Percentiles rank a stretch among this genome's conserved stretches.
Evolutionary conservation across 2,329 filamentous ascomycete species (phyloP).

Genomic region (Dichotomopilus funicola): DNA sequence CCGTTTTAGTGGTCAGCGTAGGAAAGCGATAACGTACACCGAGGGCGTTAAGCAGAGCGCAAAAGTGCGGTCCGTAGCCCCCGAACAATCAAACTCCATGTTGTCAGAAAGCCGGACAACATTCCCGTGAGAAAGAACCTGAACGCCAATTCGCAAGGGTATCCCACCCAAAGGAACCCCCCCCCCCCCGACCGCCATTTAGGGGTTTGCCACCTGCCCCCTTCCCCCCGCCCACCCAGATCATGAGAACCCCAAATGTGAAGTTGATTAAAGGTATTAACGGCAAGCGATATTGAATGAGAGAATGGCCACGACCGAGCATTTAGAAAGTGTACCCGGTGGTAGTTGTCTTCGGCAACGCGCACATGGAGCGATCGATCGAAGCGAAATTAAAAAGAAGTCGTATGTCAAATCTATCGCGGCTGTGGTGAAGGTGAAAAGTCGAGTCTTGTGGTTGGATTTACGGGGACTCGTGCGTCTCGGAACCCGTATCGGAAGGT

Average conservation of each 20-base stretch:
- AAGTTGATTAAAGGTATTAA: conserved; percentile 4
- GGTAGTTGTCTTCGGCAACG: background rate
- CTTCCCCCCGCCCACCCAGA: background rate
- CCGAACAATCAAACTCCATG: background rate
- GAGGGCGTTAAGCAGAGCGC: conserved; percentile 15
- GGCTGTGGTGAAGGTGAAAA: conserved; percentile 11
- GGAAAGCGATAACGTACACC: conserved; percentile 10
- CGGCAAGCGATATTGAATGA: background rate
- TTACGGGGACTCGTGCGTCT: conserved; percentile 56
- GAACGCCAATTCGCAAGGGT: conserved; percentile 22
- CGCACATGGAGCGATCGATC: conserved; percentile 21
- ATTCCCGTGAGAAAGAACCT: conserved; percentile 4
- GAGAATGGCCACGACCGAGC: background rate
- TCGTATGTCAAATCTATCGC: conserved; percentile 22
- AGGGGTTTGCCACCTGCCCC: background rate
- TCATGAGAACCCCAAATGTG: background rate
- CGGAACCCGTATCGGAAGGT: conserved; percentile 56
- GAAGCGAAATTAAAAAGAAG: conserved; percentile 22
- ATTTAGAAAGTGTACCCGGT: background rate
- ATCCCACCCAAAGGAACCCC: conserved; percentile 16
- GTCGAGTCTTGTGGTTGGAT: background rate
- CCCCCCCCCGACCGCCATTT: conserved; percentile 3
- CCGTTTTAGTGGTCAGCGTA: conserved; percentile 10
- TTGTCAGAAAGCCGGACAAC: background rate
- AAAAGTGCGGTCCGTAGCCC: background rate